Conservation (phyloP, 768 basidiomycete genomes). For the Saitozyma sp. region DNA sequence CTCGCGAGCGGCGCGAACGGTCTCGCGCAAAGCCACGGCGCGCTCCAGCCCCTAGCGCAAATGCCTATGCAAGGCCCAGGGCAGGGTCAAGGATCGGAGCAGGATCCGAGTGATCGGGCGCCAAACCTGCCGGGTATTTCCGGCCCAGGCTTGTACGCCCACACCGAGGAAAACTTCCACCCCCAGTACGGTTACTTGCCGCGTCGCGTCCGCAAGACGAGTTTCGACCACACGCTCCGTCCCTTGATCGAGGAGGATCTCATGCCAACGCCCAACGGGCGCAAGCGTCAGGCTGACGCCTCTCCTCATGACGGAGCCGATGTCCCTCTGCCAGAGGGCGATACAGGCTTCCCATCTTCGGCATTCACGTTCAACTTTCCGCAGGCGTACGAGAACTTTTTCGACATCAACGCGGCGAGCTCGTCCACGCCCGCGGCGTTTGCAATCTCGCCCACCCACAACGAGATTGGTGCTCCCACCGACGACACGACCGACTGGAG, state of each 20-base stretch:
- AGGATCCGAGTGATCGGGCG: slow-evolving; percentile 9
- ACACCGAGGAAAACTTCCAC: slow-evolving; percentile 51
- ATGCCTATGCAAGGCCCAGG: too few species aligned
- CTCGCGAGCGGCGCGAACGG: slow-evolving; percentile 16
- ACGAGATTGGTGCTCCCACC: slow-evolving; percentile 4
- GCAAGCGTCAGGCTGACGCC: slow-evolving; percentile 52
- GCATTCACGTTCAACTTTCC: slow-evolving; percentile 52
- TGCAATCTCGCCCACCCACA: slow-evolving; percentile 3
- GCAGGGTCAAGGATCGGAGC: too few species aligned
- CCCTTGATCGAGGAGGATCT: slow-evolving; percentile 61
- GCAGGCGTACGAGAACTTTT: slow-evolving; percentile 50
- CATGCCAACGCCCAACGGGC: slow-evolving; percentile 47
- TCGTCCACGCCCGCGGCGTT: slow-evolving; percentile 32
- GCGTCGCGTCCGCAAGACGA: slow-evolving; percentile 85
- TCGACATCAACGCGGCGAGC: slow-evolving; percentile 49
- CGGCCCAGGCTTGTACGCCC: slow-evolving; percentile 45
- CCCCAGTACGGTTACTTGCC: slow-evolving; percentile 61
- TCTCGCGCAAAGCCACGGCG: neutral
- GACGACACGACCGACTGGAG: slow-evolving; percentile 20
- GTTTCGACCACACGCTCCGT: slow-evolving; percentile 87
- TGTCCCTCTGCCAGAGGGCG: slow-evolving; percentile 27
- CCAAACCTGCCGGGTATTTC: slow-evolving; percentile 45
- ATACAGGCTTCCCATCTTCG: slow-evolving; percentile 46
- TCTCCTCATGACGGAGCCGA: slow-evolving; percentile 36
- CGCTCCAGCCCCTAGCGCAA: too few species aligned